phyloP scores from a whole-genome alignment of 306 rosid genomes.

The Castanopsis chinensis region DNA sequence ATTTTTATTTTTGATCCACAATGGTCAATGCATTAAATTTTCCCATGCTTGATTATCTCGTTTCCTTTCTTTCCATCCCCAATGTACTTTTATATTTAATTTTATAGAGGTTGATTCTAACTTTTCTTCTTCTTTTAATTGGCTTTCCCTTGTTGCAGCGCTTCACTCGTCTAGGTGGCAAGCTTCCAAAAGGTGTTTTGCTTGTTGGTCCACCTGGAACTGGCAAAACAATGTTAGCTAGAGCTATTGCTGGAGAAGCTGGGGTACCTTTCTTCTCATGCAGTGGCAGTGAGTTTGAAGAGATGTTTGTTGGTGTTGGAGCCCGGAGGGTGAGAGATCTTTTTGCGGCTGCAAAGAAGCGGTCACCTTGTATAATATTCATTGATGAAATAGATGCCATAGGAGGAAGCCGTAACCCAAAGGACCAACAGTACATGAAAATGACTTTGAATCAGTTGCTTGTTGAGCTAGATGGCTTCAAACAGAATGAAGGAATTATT shows the following conservation, averaged over 20 bases:
- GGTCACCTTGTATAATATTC: constrained; percentile 87
- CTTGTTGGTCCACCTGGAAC: constrained; percentile 98
- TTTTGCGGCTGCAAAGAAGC: constrained; percentile 86
- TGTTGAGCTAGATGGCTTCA: constrained; percentile 94
- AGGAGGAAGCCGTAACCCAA: constrained; percentile 80
- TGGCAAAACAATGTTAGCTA: constrained; percentile 94
- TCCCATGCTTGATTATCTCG: not conserved
- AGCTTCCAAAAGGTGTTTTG: constrained; percentile 92
- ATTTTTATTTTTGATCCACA: not conserved
- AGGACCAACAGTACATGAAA: constrained; percentile 75
- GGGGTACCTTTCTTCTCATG: constrained; percentile 92
- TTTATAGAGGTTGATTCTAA: not conserved
- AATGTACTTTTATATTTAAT: not conserved
- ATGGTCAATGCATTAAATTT: not conserved
- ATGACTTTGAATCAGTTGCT: constrained; percentile 94
- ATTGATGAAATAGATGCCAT: constrained; percentile 96
- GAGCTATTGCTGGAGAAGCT: constrained; percentile 98
- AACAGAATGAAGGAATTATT: constrained; percentile 92
- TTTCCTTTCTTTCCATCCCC: not conserved
- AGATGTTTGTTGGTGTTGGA: constrained; percentile 95
- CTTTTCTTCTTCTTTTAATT: constrained; percentile 12
- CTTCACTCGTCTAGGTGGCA: constrained; percentile 95
- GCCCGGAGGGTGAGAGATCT: constrained; percentile 95
- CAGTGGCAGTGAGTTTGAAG: constrained; percentile 98
- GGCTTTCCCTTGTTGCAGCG: constrained; percentile 58